phyloP scores from a whole-genome alignment of 306 rosid species.

The Medicago truncatula region DNA sequence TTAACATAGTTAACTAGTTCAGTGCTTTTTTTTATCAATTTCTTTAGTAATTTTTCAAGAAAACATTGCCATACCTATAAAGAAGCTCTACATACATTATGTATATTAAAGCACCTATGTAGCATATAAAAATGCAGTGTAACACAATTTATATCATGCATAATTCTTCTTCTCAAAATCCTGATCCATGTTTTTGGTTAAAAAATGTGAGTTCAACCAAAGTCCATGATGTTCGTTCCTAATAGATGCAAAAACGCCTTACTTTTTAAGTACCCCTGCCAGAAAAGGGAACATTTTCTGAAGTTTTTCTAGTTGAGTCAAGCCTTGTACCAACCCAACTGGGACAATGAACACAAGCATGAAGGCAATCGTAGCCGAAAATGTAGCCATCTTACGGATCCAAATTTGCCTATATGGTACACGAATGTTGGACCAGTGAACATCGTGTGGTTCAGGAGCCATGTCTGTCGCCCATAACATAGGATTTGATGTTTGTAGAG shows the following conservation, averaged over 20 bases:
- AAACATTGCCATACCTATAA: conserved; percentile 5
- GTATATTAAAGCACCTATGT: conserved; percentile 20
- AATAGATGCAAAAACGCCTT: conserved; percentile 41
- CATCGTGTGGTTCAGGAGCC: conserved; percentile 94
- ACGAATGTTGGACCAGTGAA: conserved; percentile 93
- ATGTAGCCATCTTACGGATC: conserved; percentile 85
- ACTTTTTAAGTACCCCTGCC: conserved; percentile 69
- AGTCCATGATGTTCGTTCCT: conserved; percentile 33
- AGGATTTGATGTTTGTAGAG: conserved; percentile 90
- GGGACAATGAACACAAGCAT: conserved; percentile 87
- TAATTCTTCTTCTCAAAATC: conserved; percentile 19
- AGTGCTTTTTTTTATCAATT: conserved; percentile 16
- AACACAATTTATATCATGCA: conserved; percentile 28
- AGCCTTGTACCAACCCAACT: conserved; percentile 83
- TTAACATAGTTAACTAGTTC: conserved; percentile 26
- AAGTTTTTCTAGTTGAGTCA: conserved; percentile 82
- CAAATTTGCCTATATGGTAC: conserved; percentile 89
- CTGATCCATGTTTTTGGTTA: conserved; percentile 21
- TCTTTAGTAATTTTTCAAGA: conserved; percentile 6
- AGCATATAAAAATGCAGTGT: conserved; percentile 27
- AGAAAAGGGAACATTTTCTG: conserved; percentile 76
- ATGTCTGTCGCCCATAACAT: conserved; percentile 88
- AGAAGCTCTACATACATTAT: conserved; percentile 24
- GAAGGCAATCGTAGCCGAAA: conserved; percentile 72
- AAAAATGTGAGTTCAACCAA: conserved; percentile 16